A percentile compares a stretch with the other conserved stretches of the same genome.
These are phyloP conservation scores for Cubamyces sp. DNA, from an alignment of 768 basidiomycete species.

Conservation along the genomic window DNA sequence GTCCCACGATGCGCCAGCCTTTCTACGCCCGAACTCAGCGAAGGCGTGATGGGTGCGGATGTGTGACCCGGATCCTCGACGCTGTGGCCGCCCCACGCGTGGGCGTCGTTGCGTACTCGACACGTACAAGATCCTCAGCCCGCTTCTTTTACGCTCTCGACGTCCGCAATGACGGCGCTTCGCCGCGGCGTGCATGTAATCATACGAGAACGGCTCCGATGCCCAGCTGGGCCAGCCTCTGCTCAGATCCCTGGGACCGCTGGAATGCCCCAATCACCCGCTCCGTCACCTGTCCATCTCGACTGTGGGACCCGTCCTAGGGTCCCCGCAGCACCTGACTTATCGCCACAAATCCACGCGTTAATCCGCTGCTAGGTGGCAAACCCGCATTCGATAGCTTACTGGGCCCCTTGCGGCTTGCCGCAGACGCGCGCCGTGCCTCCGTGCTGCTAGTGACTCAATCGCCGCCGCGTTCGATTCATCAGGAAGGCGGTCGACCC, in stretches of 20 bases:
- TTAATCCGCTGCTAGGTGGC: neutral
- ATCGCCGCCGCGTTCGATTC: constrained; percentile 5
- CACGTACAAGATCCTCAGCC: constrained; percentile 14
- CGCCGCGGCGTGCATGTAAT: neutral
- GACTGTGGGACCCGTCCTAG: constrained; percentile 11
- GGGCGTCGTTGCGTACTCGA: constrained; percentile 4
- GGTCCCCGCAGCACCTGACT: constrained; percentile 19
- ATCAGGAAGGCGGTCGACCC: constrained; percentile 17
- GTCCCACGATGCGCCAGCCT: constrained; percentile 1
- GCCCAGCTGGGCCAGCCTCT: too few relatives aligned
- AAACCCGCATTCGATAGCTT: too few relatives aligned
- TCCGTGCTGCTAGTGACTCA: neutral
- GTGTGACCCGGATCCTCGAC: constrained; percentile 10
- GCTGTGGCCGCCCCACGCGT: neutral
- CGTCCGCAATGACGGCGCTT: neutral
- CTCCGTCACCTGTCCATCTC: constrained; percentile 14
- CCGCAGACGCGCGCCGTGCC: constrained; percentile 14
- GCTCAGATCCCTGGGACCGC: neutral
- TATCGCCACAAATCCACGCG: neutral
- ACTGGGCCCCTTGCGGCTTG: neutral
- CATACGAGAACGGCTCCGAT: too few relatives aligned
- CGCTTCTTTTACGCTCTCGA: neutral
- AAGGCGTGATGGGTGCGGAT: constrained; percentile 16
- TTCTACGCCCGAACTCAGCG: constrained; percentile 12
- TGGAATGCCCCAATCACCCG: neutral